A percentile compares a stretch with the other conserved stretches of the same genome.
phyloP scores from a whole-genome alignment of 345 rosid genomes.

The Eucalyptus shirleyi region DNA sequence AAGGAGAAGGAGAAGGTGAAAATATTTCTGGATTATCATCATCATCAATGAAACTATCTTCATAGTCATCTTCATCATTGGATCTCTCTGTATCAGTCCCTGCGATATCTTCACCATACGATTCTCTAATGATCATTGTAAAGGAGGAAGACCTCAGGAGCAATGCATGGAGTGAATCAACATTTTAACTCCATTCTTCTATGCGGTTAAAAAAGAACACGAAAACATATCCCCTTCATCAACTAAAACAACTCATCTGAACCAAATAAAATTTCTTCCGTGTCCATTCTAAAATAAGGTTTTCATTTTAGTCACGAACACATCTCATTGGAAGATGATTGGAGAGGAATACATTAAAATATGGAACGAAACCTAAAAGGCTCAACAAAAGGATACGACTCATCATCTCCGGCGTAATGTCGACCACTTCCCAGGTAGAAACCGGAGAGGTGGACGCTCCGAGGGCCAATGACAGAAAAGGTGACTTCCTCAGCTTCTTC shows the following conservation, averaged over 20 bases:
- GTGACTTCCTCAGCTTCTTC: slow-evolving; percentile 61
- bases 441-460: slow-evolving; percentile 61
- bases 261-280: not conserved
- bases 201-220: not conserved
- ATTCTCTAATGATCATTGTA: slow-evolving; percentile 24
- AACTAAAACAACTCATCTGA: not conserved
- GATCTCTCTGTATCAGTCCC: slow-evolving; percentile 47
- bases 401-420: slow-evolving; percentile 9
- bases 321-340: not conserved
- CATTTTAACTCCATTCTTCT: not conserved
- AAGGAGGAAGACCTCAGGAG: not conserved
- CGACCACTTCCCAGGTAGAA: slow-evolving; percentile 21
- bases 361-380: not conserved
- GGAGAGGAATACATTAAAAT: not conserved
- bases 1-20: slow-evolving; percentile 13
- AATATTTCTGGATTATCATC: slow-evolving; percentile 22
- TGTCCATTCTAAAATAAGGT: not conserved
- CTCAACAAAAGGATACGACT: slow-evolving; percentile 41
- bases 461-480: slow-evolving; percentile 66
- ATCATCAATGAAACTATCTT: slow-evolving; percentile 67
- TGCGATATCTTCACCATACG: slow-evolving; percentile 56
- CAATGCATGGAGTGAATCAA: not conserved
- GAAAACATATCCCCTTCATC: not conserved
- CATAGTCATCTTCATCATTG: slow-evolving; percentile 41
- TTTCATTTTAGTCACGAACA: not conserved